A percentile compares a stretch with the other conserved stretches of the same genome.
Conservation (phyloP, 2,329 filamentous ascomycete genomes). For the Coniella vitis region DNA sequence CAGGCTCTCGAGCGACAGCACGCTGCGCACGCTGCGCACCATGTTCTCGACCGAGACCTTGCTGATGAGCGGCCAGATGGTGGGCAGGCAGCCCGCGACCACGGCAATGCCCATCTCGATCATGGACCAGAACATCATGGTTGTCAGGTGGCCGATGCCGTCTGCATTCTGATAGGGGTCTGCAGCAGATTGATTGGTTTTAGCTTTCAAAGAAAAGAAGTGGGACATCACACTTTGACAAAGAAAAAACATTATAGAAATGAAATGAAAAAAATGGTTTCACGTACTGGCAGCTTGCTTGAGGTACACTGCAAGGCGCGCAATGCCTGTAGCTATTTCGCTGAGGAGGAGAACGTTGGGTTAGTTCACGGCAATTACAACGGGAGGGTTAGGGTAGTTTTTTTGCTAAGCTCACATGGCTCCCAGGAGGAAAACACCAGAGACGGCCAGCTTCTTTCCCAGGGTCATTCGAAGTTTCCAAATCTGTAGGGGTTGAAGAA, state of each 20-base stretch:
- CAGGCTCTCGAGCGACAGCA: slow-evolving; percentile 5
- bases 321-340: slow-evolving; percentile 9
- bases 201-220: neutral
- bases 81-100: slow-evolving; percentile 14
- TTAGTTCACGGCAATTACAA: neutral
- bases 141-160: slow-evolving; percentile 14
- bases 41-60: slow-evolving; percentile 11
- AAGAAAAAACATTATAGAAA: no score
- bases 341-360: neutral
- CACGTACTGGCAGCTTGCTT: slow-evolving; percentile 5
- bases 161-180: slow-evolving; percentile 10
- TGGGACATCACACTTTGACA: no score
- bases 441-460: slow-evolving; percentile 8
- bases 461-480: slow-evolving; percentile 6
- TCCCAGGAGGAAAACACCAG: slow-evolving; percentile 13
- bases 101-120: slow-evolving; percentile 15
- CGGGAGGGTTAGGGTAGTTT: neutral
- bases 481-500: no score
- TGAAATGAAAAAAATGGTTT: no score
- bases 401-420: slow-evolving; percentile 9
- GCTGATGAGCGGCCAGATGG: slow-evolving; percentile 14
- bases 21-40: slow-evolving; percentile 6
- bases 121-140: slow-evolving; percentile 15
- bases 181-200: neutral
- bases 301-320: slow-evolving; percentile 10